phyloP scores from a whole-genome alignment of 2,329 filamentous ascomycete species.

The Keithomyces neogunnii region DNA sequence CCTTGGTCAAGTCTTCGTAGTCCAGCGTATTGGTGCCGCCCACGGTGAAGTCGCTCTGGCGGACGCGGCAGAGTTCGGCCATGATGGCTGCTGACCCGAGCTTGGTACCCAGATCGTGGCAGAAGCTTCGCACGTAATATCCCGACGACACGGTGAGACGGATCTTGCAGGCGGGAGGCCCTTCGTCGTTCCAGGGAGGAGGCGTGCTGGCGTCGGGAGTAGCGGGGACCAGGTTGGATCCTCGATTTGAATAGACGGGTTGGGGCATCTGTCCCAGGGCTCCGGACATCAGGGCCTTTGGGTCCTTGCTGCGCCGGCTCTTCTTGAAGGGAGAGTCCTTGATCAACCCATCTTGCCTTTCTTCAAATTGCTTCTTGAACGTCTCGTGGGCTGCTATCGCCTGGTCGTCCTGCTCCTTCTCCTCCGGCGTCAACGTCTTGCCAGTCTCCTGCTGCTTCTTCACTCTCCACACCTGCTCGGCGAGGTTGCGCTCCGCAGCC shows the following conservation, averaged over 20 bases:
- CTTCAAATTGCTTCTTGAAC: conserved; percentile 50
- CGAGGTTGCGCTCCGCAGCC: conserved; percentile 64
- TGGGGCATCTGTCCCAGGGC: conserved; percentile 44
- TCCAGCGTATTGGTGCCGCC: conserved; percentile 65
- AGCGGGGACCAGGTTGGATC: conserved; percentile 46
- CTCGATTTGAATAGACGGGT: conserved; percentile 29
- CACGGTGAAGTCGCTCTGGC: conserved; percentile 74
- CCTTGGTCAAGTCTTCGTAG: conserved; percentile 65
- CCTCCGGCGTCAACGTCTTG: conserved; percentile 42
- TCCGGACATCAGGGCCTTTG: conserved; percentile 45
- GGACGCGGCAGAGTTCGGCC: conserved; percentile 71
- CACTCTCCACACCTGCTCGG: conserved; percentile 60
- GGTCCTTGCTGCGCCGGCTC: conserved; percentile 19
- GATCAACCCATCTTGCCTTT: conserved; percentile 48
- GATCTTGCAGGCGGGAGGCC: conserved; percentile 70
- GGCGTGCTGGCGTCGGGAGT: conserved; percentile 37
- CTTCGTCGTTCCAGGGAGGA: conserved; percentile 50
- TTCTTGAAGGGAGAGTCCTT: conserved; percentile 36
- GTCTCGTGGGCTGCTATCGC: conserved; percentile 47
- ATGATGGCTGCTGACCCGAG: conserved; percentile 78
- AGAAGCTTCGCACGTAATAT: conserved; percentile 92
- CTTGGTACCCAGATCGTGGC: conserved; percentile 81
- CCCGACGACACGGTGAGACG: conserved; percentile 90
- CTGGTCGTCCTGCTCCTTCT: conserved; percentile 46
- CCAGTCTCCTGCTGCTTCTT: conserved; percentile 46